Conservation (phyloP, 305 asterid genomes). For the Fraxinus dipetala region DNA sequence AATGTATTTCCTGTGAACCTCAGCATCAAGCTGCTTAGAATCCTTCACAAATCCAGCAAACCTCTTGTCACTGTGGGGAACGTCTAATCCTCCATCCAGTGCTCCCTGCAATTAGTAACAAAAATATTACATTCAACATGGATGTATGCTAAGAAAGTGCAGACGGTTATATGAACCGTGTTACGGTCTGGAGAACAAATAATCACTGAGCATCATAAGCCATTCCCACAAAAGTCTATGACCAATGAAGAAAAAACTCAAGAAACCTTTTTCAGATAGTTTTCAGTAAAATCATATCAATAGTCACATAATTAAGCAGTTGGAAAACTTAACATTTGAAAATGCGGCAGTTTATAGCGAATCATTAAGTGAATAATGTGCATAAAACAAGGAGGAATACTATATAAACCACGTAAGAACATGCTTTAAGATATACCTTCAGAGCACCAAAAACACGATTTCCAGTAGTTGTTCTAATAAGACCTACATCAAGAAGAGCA, state of each 20-base stretch:
- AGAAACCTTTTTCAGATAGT: background rate
- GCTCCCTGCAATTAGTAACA: conserved; percentile 43
- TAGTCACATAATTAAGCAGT: background rate
- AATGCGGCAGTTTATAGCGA: background rate
- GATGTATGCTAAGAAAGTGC: background rate
- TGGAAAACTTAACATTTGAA: background rate
- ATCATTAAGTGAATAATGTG: background rate
- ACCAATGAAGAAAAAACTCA: background rate
- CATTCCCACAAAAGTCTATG: background rate
- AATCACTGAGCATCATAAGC: background rate
- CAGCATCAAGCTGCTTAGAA: conserved; percentile 58
- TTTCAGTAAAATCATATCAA: background rate
- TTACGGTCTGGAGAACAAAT: background rate
- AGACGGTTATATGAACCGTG: background rate
- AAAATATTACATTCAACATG: background rate
- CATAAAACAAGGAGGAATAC: background rate
- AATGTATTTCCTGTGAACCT: conserved; percentile 58
- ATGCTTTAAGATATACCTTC: conserved; percentile 22
- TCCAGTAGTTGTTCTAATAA: conserved; percentile 40
- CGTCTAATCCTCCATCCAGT: conserved; percentile 61
- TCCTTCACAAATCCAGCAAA: conserved; percentile 63
- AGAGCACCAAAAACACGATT: conserved; percentile 44
- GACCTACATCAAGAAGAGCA: conserved; percentile 42
- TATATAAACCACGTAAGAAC: background rate
- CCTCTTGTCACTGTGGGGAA: conserved; percentile 67